Evolutionary conservation across 1,284 basidiomycete species (phyloP).

Genomic region (Ganoderma leucocontextum): DNA sequence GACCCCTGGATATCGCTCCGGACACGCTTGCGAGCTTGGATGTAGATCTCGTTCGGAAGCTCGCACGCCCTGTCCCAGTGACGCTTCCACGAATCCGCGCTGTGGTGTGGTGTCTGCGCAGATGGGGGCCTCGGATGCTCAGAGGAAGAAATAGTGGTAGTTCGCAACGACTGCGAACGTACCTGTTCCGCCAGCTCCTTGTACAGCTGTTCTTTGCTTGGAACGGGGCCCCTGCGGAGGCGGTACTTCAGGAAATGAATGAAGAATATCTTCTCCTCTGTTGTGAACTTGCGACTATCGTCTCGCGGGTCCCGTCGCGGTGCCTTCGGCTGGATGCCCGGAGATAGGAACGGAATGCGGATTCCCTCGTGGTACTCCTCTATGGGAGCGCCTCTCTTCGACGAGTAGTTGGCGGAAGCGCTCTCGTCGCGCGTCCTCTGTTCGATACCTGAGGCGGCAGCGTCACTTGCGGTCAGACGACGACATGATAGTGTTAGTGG

Average conservation of each 20-base stretch:
- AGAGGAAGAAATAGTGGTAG: not conserved
- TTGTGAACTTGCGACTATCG: constrained; percentile 13
- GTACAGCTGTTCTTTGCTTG: constrained; percentile 12
- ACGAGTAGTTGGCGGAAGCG: not conserved
- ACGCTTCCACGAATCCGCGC: constrained; percentile 24
- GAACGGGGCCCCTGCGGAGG: constrained; percentile 2
- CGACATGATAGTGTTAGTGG: not conserved
- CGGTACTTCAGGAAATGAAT: constrained; percentile 24
- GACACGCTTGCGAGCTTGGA: constrained; percentile 5
- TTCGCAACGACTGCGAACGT: not conserved
- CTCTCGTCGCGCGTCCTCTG: not conserved
- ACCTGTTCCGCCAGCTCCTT: constrained; percentile 22
- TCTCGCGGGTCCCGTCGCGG: constrained; percentile 1
- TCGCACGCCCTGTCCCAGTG: constrained; percentile 23
- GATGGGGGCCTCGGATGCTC: too few relatives aligned
- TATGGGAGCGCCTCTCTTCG: constrained; percentile 7
- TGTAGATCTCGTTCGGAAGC: constrained; percentile 22
- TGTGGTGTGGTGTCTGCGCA: constrained; percentile 8
- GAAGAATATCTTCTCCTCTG: constrained; percentile 12
- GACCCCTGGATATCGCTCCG: not conserved
- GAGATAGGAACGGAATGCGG: constrained; percentile 8
- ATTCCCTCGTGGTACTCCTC: constrained; percentile 17
- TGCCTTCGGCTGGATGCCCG: constrained; percentile 14
- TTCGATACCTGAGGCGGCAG: not conserved
- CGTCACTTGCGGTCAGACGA: not conserved